Evolutionary conservation across 140 eudicot species (phyloP), one percentile per base, ranked within the genome.

Genomic region (Erigeron philadelphicus): DNA sequence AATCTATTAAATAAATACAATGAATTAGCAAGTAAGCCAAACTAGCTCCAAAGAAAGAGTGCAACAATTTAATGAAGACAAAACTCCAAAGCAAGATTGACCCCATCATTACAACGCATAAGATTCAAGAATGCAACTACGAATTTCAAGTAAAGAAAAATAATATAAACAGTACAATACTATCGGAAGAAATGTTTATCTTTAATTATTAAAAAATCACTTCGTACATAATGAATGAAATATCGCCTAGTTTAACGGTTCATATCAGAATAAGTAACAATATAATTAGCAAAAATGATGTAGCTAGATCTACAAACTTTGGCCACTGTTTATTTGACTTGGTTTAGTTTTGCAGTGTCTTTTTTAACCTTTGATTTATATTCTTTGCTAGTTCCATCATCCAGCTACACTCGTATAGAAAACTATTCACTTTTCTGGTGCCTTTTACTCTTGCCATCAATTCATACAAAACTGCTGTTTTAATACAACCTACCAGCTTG

Each of bases 1-100:
- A 59, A 92, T 82, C 98, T 92, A 64, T 62, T 58, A 53, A 61
- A 62, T 62, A 56, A 49, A 71, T 55, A 63, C 25, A 2, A 9
- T 47, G 23, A 11, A 47, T 77, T 63, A 77, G 68, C 53, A 45
- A 76, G 63, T 67, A 41, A 58, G 46, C 62, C 41, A 17, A 57
- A 75, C 25, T 35, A 75, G 46, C 59, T 57, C 67, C 21, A 55
- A 43, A 11, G 6, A 56, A 35, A 66, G 52, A 25, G 21, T 17
- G 17, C 42, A 65, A 53, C 55, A 53, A 35, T 25, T 45, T 17
- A 15, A 35, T 48, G 60, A 56, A 43, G 23, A 59, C 41, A 41
- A 9, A 23, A 21, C 11, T 42, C 15, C 40, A 31, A 64, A 45
- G 57, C 23, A 43, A 41, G 61, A 66, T 56, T 55, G 56, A 75